Base-by-base conservation (phyloP, 805 yeast species). In the Candida mattraensis region DNA sequence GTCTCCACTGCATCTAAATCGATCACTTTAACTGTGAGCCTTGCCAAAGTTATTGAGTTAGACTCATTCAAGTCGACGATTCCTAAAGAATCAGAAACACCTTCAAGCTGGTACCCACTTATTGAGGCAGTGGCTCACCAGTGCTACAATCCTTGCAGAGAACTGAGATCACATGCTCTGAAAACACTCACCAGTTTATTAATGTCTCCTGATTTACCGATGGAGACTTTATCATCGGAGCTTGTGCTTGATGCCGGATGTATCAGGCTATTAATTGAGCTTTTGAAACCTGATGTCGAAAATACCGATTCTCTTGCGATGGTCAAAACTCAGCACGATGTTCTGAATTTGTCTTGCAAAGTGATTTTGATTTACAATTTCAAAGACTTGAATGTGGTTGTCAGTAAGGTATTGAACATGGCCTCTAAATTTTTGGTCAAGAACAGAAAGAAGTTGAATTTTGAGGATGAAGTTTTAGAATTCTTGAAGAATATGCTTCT, bases 71-170 rank as follows among this genome's bases (percentile, higher is more conserved):
- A 33, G 21, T 28, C 31, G 7, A 50, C 61, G n/a, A 39, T 56
- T 18, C 61, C 58, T 4, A 53, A 60, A 33, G 64, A 60, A 31
- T 35, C 53, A 34, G 38, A 54, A 1, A 60, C 60, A 28, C 51
- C 63, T 14, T 48, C 53, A 9, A 48, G 59, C 16, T 66, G 77
- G 48, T 74, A 72, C 45, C 83, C 95, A 1, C 66, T 86, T 42
- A 68, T 84, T 18, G 91, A 87, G 54, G 94, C 94, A 0, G 67
- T 88, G 35, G 87, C 93, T 0, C 91, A 84, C 51, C 96, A 89
- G 57, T 85, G 96, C 56, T 73, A 83, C 55, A 88, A 88, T 51
- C 95, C 96, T 13, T 86, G 95, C 56, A 67, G 86, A 18, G 88
- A 85, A 52, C 66, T 88, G 8, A 67, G 95, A 24, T 60, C 72